phyloP scores from a whole-genome alignment of 2,329 filamentous ascomycete genomes.

The Biscogniauxia sp. region DNA sequence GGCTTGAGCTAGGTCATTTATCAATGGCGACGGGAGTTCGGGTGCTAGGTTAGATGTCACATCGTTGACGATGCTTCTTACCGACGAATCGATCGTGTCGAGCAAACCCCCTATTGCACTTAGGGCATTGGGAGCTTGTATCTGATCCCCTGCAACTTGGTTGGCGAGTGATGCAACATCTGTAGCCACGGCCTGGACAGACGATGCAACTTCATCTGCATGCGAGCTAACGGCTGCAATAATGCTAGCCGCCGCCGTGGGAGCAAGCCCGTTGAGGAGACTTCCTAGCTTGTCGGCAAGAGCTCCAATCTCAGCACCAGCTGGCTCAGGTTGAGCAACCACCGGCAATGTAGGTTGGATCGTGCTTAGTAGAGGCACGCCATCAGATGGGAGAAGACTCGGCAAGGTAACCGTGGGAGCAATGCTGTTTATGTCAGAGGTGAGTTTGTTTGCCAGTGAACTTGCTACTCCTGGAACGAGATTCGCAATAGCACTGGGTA shows the following conservation, averaged over 20 bases:
- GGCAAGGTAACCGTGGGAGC: slow-evolving; percentile 11
- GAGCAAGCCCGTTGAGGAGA: slow-evolving; percentile 16
- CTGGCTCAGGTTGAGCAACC: slow-evolving; percentile 15
- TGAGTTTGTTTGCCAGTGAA: slow-evolving; percentile 17
- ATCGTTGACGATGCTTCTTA: slow-evolving; percentile 17
- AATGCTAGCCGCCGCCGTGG: slow-evolving; percentile 17
- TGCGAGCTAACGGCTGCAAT: slow-evolving; percentile 20
- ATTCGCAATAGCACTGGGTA: slow-evolving; percentile 14
- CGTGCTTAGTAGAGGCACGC: slow-evolving; percentile 17
- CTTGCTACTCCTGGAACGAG: slow-evolving; percentile 14
- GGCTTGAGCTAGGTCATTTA: slow-evolving; percentile 15
- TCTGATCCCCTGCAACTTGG: slow-evolving; percentile 13
- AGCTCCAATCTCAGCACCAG: slow-evolving; percentile 10
- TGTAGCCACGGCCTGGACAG: slow-evolving; percentile 22
- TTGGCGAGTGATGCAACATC: slow-evolving; percentile 23
- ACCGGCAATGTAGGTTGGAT: slow-evolving; percentile 12
- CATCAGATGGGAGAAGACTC: slow-evolving; percentile 9
- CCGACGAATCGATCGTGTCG: slow-evolving; percentile 18
- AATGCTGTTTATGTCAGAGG: slow-evolving; percentile 13
- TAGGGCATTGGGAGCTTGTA: slow-evolving; percentile 20
- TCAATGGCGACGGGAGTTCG: slow-evolving; percentile 12
- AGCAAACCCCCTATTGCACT: slow-evolving; percentile 17
- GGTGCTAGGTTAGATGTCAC: slow-evolving; percentile 15
- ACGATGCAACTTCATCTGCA: slow-evolving; percentile 15
- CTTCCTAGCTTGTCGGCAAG: slow-evolving; percentile 16